Percentiles rank a stretch among this genome's conserved stretches.
These are phyloP conservation scores for Recurvomyces mirabilis DNA, from an alignment of 495 filamentous ascomycete species.

Conservation along the genomic window DNA sequence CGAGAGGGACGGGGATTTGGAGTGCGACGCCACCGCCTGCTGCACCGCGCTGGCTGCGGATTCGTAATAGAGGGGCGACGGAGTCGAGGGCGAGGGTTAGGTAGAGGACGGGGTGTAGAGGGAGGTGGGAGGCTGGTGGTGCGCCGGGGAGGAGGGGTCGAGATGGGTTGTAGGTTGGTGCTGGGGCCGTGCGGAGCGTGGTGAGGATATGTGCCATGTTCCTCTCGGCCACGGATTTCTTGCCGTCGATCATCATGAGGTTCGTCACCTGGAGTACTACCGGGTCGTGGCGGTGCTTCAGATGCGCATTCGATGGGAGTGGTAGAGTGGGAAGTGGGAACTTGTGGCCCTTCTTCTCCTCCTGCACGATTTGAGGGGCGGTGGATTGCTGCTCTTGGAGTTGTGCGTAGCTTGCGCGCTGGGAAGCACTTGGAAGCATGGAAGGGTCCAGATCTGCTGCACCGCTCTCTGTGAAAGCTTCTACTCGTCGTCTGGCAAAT, in stretches of 20 bases:
- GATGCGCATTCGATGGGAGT: slow-evolving; percentile 47
- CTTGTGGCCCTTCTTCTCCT: slow-evolving; percentile 48
- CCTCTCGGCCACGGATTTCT: slow-evolving; percentile 72
- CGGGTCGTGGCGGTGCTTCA: slow-evolving; percentile 69
- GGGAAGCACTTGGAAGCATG: slow-evolving; percentile 17
- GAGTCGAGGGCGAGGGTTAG: slow-evolving; percentile 81
- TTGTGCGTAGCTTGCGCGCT: slow-evolving; percentile 24
- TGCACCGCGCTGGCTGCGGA: slow-evolving; percentile 61
- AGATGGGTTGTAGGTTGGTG: slow-evolving; percentile 56
- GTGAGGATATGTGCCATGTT: slow-evolving; percentile 78
- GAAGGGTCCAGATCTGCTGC: slow-evolving; percentile 7
- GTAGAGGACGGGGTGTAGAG: slow-evolving; percentile 33
- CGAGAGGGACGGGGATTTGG: slow-evolving; percentile 69
- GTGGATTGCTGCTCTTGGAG: background rate
- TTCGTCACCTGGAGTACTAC: slow-evolving; percentile 77
- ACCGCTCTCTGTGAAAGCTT: slow-evolving; percentile 1
- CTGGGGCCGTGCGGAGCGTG: slow-evolving; percentile 70
- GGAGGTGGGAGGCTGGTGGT: slow-evolving; percentile 54
- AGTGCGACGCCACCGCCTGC: slow-evolving; percentile 77
- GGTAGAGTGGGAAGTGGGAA: slow-evolving; percentile 60
- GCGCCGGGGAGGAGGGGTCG: slow-evolving; percentile 61
- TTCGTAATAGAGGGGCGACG: slow-evolving; percentile 76
- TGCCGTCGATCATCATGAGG: slow-evolving; percentile 81
- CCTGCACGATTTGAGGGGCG: slow-evolving; percentile 1
- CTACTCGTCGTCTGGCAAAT: slow-evolving; percentile 31